Base-by-base conservation (phyloP, 495 filamentous ascomycete genomes). In the Lindgomyces ingoldianus region DNA sequence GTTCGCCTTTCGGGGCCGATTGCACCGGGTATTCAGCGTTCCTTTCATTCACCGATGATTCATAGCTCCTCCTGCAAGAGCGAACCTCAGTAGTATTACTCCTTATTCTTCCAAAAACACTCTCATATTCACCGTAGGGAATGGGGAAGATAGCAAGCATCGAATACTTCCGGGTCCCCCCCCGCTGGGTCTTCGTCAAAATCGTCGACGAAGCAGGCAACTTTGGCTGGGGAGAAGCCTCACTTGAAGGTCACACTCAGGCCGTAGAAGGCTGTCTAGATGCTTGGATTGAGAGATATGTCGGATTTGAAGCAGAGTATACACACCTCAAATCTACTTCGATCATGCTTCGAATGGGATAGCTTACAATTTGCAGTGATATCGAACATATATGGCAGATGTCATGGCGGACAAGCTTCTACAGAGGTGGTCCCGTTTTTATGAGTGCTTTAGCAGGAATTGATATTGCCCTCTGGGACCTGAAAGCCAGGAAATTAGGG, bases 371-470 rank as follows among this genome's bases (percentile, higher is more conserved):
- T 48, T 44, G 52, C 62, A 91, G 87, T 73, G 85, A 93, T 45
- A 93, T 93, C 62, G 89, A 93, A 72, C 85, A 90, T 63, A 85
- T 91, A 52, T 91, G 89, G 89, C 89, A 93, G 71, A 80, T 79
- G 26, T 80, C 82, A 22, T 90, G 84, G 79, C 82, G 89, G 55
- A 77, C 64, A 11, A 85, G 85, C 19, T 91, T 91, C 76, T 91
- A 93, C 74, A 81, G 89, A 36, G 90, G 90, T n/a, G 90, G 90
- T 1, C 88, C 90, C 0, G 89, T 93, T 21, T 87, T 93, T 67
- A 91, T 91, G 88, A 89, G 85, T 55, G 90, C 90, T 6, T 77
- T 93, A 26, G 80, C 88, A 0, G 90, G 90, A 1, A 86, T 93
- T 64, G 90, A 92, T 68, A 92, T 93, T 70, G 89, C 90, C 3